phyloP scores from a whole-genome alignment of 176 grass and related monocot species.

The Avena insularis region DNA sequence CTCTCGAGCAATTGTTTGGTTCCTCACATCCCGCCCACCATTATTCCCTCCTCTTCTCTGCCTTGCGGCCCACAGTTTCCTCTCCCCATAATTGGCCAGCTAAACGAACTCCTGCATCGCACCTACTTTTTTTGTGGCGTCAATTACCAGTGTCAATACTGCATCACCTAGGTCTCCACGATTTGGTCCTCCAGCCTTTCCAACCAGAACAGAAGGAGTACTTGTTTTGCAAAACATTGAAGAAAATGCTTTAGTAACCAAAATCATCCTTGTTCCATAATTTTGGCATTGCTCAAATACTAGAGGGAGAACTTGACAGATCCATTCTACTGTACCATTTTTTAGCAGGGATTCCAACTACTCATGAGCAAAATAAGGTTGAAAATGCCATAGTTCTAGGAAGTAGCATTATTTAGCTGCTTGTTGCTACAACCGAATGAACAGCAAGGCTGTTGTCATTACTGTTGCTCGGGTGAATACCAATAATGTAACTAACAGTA shows the following conservation, averaged over 20 bases:
- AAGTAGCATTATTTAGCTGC: background rate
- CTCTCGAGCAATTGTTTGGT: too few species aligned
- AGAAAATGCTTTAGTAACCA: background rate
- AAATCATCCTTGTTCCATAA: background rate
- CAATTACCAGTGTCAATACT: too few species aligned
- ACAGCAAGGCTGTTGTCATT: background rate
- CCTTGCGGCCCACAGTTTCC: too few species aligned
- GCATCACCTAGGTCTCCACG: too few species aligned
- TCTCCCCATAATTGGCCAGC: too few species aligned
- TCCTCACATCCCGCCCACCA: too few species aligned
- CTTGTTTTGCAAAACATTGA: background rate
- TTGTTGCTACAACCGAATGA: background rate
- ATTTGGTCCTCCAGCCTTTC: too few species aligned
- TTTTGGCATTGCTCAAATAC: background rate
- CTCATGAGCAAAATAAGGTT: slow-evolving; percentile 14
- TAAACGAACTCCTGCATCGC: too few species aligned
- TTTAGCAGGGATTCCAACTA: background rate
- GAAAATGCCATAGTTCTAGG: background rate
- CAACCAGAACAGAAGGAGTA: too few species aligned
- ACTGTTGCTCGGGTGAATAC: background rate
- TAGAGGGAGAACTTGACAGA: background rate
- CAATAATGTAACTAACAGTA: background rate
- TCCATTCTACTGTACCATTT: background rate
- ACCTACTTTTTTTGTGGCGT: too few species aligned
- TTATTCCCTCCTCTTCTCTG: too few species aligned